These are phyloP conservation scores for Penicillium sp. DNA, from an alignment of 2,329 filamentous ascomycete species.

Conservation along the genomic window DNA sequence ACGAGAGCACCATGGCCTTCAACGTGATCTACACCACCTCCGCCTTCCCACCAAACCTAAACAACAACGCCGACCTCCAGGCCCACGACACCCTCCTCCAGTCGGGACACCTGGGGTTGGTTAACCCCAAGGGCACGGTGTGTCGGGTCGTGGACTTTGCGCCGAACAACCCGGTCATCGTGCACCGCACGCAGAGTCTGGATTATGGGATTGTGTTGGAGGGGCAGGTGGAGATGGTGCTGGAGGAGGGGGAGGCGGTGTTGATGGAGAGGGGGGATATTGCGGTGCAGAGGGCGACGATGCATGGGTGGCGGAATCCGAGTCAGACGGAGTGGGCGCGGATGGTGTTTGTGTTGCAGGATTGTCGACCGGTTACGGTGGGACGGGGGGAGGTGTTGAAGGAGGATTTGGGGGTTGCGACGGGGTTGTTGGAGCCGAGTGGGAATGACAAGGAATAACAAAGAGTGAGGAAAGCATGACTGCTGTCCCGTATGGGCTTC, in stretches of 20 bases:
- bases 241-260: constrained; percentile 55
- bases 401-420: constrained; percentile 28
- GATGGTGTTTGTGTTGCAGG: constrained; percentile 43
- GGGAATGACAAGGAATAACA: constrained; percentile 14
- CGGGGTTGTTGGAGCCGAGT: constrained; percentile 16
- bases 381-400: constrained; percentile 23
- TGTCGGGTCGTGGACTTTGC: constrained; percentile 53
- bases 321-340: constrained; percentile 52
- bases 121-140: constrained; percentile 45
- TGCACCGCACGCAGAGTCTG: constrained; percentile 57
- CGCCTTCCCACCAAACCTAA: constrained; percentile 38
- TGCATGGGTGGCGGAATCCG: constrained; percentile 57
- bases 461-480: neutral
- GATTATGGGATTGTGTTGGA: constrained; percentile 60
- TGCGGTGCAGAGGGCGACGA: constrained; percentile 58
- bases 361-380: constrained; percentile 25
- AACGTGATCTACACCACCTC: constrained; percentile 45
- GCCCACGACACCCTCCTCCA: constrained; percentile 32
- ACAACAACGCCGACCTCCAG: constrained; percentile 37
- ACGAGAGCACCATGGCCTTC: constrained; percentile 39
- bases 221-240: constrained; percentile 53
- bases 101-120: constrained; percentile 36
- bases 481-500: neutral
- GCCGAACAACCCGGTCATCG: constrained; percentile 45
- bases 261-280: constrained; percentile 55